phyloP scores from a whole-genome alignment of 2,329 filamentous ascomycete genomes.

The Tolypocladium pustulatum region DNA sequence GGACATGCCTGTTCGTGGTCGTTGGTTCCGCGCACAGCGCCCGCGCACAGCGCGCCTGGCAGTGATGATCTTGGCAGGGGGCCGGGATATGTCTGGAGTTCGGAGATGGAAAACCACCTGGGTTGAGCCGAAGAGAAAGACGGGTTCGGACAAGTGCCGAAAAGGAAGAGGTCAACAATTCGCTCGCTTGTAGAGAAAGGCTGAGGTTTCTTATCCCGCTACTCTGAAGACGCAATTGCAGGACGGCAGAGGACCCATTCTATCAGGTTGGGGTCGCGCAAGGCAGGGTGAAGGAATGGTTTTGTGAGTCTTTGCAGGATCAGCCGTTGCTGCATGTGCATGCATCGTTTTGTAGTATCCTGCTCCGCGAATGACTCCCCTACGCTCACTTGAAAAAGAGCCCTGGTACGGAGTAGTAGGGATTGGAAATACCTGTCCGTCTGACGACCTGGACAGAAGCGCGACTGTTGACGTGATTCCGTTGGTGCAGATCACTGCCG shows the following conservation, averaged over 20 bases:
- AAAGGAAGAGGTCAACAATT: neutral
- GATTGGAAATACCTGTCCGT: neutral
- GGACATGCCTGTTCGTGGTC: no score
- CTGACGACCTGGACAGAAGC: neutral
- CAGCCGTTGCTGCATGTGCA: neutral
- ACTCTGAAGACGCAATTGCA: neutral
- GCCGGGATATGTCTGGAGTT: neutral
- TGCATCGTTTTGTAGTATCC: neutral
- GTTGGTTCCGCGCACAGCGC: neutral
- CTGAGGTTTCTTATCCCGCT: neutral
- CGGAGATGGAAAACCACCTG: neutral
- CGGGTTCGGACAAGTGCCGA: neutral
- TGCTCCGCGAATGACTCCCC: neutral
- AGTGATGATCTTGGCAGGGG: neutral
- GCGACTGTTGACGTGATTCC: no score
- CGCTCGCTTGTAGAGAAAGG: neutral
- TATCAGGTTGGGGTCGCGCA: neutral
- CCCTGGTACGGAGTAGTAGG: neutral
- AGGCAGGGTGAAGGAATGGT: neutral
- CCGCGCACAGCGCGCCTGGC: neutral
- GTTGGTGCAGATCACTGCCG: neutral
- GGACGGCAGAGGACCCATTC: neutral
- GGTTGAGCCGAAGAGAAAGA: neutral
- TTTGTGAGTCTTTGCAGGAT: neutral
- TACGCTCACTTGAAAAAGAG: neutral